phyloP scores from a whole-genome alignment of 768 basidiomycete species.

The Pleurotus giganteus region DNA sequence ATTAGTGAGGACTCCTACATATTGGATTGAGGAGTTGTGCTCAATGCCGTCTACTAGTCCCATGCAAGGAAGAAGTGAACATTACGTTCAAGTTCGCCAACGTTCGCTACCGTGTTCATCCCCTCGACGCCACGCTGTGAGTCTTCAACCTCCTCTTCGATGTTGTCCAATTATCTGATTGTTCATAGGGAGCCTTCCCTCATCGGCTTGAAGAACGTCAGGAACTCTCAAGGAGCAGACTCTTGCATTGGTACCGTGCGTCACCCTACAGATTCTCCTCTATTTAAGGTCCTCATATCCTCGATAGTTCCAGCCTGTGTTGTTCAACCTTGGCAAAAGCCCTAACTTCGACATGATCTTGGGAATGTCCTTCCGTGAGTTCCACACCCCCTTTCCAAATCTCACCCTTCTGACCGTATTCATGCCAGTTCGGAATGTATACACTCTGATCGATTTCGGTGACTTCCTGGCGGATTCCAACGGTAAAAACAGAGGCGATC shows the following conservation, averaged over 20 bases:
- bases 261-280: not conserved
- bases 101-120: slow-evolving; percentile 18
- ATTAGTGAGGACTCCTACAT: not conserved
- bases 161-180: not conserved
- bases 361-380: slow-evolving; percentile 14
- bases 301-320: slow-evolving; percentile 66
- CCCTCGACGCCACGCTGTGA: slow-evolving; percentile 18
- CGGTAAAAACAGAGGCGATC: slow-evolving; percentile 8
- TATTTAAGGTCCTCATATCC: not conserved
- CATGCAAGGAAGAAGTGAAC: slow-evolving; percentile 21
- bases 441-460: slow-evolving; percentile 13
- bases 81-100: slow-evolving; percentile 20
- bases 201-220: not conserved
- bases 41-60: slow-evolving; percentile 4
- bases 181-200: slow-evolving; percentile 3
- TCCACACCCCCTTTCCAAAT: not conserved
- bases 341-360: slow-evolving; percentile 24
- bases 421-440: slow-evolving; percentile 12
- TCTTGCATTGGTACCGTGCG: slow-evolving; percentile 12
- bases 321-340: slow-evolving; percentile 37
- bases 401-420: not conserved
- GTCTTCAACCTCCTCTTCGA: not conserved
- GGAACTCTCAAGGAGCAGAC: slow-evolving; percentile 5
- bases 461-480: slow-evolving; percentile 12
- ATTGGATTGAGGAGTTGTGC: slow-evolving; percentile 7